Percentiles rank a stretch among this genome's conserved stretches.
Evolutionary conservation across 176 grass and related monocot genomes (phyloP).

Genomic region (Carex cristatella): DNA sequence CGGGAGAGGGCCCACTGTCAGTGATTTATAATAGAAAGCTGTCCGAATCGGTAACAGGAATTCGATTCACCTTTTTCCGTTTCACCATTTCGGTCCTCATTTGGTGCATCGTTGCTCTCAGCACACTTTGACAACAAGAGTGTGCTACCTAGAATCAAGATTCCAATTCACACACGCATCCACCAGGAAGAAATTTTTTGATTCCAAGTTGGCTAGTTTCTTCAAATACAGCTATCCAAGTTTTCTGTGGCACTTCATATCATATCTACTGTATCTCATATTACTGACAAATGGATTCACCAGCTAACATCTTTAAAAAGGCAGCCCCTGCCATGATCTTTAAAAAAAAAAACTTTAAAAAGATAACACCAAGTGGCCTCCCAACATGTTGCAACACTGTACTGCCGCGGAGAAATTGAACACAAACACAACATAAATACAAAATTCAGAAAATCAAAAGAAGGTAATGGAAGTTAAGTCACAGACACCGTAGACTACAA

Average conservation of each 20-base stretch:
- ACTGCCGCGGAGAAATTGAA: neutral
- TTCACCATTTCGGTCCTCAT: neutral
- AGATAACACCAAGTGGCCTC: neutral
- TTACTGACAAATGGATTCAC: neutral
- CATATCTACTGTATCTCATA: neutral
- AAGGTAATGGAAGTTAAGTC: neutral
- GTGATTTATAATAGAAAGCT: neutral
- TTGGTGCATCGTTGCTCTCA: neutral
- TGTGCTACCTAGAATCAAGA: neutral
- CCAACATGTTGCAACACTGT: neutral
- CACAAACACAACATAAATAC: neutral
- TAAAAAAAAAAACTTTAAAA: neutral
- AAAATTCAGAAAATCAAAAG: neutral
- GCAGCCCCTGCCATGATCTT: no score
- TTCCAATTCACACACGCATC: neutral
- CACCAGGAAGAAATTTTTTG: neutral
- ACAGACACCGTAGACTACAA: neutral
- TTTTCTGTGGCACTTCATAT: neutral
- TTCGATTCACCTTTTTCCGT: neutral
- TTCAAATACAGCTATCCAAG: neutral
- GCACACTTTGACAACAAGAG: no score
- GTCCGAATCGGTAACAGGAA: neutral
- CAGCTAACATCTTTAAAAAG: neutral
- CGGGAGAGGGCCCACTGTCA: neutral
- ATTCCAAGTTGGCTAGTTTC: neutral